Percentiles rank a stretch among this genome's conserved stretches.
Evolutionary conservation across 805 yeast species (phyloP).

Genomic region (Lachancea quebecensis): DNA sequence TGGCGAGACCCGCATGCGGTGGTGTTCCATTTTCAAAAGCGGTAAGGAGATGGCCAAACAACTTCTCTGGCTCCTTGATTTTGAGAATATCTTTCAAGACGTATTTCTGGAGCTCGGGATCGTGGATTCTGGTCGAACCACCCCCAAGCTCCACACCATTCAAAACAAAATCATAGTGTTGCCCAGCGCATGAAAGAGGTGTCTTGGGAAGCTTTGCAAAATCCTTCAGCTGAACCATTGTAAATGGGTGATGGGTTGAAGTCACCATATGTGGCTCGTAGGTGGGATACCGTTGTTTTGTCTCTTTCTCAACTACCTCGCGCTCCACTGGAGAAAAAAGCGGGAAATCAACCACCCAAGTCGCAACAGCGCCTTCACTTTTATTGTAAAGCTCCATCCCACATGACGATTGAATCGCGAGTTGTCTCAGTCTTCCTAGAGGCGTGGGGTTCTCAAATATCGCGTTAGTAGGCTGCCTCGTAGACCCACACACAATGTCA

Average conservation of each 20-base stretch:
- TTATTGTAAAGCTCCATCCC: conserved; percentile 28
- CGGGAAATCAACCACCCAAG: conserved; percentile 93
- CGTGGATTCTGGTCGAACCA: conserved; percentile 93
- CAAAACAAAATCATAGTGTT: conserved; percentile 88
- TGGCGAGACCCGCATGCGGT: conserved; percentile 96
- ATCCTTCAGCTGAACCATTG: conserved; percentile 77
- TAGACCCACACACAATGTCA: conserved; percentile 72
- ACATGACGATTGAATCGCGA: conserved; percentile 49
- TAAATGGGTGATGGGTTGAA: conserved; percentile 96
- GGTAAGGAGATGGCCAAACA: conserved; percentile 79
- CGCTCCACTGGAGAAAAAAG: conserved; percentile 70
- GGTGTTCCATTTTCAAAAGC: conserved; percentile 93
- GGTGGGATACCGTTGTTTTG: conserved; percentile 43
- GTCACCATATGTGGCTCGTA: conserved; percentile 45
- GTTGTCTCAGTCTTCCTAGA: conserved; percentile 75
- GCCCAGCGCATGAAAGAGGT: conserved; percentile 70
- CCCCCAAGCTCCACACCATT: conserved; percentile 97
- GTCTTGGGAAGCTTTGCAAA: conserved; percentile 43
- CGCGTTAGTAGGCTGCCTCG: conserved; percentile 46
- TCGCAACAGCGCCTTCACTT: conserved; percentile 38
- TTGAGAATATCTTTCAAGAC: conserved; percentile 59
- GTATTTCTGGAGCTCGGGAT: conserved; percentile 65
- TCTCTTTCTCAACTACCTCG: conserved; percentile 12
- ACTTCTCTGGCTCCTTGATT: conserved; percentile 47
- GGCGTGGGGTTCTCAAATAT: conserved; percentile 95